A percentile compares a stretch with the other conserved stretches of the same genome.
These are phyloP conservation scores for Lasiodiplodia gonubiensis DNA, from an alignment of 2,329 filamentous ascomycete genomes.

Conservation along the genomic window DNA sequence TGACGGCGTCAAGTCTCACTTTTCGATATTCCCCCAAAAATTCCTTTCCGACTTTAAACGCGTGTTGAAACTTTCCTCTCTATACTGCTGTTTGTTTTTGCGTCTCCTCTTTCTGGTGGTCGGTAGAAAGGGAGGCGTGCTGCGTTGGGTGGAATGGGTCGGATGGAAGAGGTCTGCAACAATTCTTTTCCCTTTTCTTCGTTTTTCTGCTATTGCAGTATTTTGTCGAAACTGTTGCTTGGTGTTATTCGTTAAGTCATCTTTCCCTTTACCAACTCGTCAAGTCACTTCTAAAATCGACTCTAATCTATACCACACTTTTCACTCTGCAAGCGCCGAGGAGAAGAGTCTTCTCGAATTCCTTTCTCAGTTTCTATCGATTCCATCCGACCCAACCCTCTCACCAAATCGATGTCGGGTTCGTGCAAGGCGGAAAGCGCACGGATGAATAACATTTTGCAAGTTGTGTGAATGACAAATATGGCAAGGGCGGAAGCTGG, in stretches of 20 bases:
- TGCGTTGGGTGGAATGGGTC: constrained; percentile 10
- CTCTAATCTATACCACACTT: constrained; percentile 24
- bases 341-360: neutral
- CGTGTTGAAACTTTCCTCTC: constrained; percentile 14
- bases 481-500: neutral
- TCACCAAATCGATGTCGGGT: neutral
- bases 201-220: neutral
- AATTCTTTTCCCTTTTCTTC: neutral
- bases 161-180: constrained; percentile 13
- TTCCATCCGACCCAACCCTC: neutral
- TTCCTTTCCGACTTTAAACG: constrained; percentile 1
- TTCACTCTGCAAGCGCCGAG: constrained; percentile 7
- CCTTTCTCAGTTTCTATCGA: neutral
- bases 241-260: constrained; percentile 3
- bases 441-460: neutral
- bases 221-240: neutral
- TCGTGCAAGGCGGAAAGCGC: neutral
- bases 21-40: constrained; percentile 27
- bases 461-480: neutral
- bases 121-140: constrained; percentile 15
- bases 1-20: constrained; percentile 24
- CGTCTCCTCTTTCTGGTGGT: constrained; percentile 3
- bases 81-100: neutral
- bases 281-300: constrained; percentile 17
- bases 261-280: constrained; percentile 4